Base-by-base conservation (phyloP, 768 basidiomycete species). In the Tylopilus felleus region DNA sequence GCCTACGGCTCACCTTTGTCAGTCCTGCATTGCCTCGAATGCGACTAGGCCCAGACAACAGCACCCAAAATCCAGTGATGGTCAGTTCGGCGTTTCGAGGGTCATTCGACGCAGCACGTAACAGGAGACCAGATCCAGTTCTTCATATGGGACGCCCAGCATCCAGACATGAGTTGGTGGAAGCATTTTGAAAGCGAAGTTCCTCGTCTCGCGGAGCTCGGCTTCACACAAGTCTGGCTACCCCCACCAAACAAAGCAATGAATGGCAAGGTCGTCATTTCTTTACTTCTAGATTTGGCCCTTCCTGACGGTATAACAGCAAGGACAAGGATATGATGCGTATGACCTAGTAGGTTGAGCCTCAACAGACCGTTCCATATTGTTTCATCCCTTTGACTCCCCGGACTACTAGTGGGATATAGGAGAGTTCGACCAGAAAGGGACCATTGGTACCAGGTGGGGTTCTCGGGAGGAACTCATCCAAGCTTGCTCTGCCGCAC, bases 241-340 rank as follows among this genome's bases (percentile, higher is more conserved):
- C 90, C 90, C 31, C 91, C 90, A 7, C 86, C 88, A 17, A 87
- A 88, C 66, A 93, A 91, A 67, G 90, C 86, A 16, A 85, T 82
- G 69, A 70, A 28, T 19, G 65, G 74, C 51, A 78, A 76, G 63
- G 88, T 86, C 25, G 4, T 5, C 10, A 17, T 42, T 35, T 27
- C 38, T 38, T 28, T 51, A 23, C 12, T 41, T 12, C 23, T 7
- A n/a, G 21, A 60, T 21, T 39, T 60, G 29, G 10, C 17, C 25
- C 22, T 51, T 49, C 28, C 61, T 66, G 51, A 53, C 38, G 1
- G 36, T 39, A 19, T 42, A 21, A 25, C 53, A 91, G 90, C 67
- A 71, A 56, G 88, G 88, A 19, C 78, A 85, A 60, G 90, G 90
- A 25, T 93, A 93, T 60, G 90, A 93, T 66, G 90, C 88, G 2